Conservation (phyloP, 129 eudicot genomes). For the Chrysanthemum seticuspe region DNA sequence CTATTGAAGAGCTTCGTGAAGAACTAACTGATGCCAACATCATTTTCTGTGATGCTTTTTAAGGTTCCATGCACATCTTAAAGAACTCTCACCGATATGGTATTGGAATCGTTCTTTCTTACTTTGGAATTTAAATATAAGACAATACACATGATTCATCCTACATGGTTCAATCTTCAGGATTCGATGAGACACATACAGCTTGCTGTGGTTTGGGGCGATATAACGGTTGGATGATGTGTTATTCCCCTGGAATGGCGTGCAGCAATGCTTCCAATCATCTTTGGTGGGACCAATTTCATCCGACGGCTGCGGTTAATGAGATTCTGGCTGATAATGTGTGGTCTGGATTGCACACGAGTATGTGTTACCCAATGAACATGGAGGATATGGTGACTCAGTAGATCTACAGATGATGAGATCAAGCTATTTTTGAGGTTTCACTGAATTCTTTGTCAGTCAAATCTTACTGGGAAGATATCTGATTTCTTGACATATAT, state of each 20-base stretch:
- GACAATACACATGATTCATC: too few relatives aligned
- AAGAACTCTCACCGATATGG: conserved; percentile 61
- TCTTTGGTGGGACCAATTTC: conserved; percentile 98
- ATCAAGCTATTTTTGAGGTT: not conserved
- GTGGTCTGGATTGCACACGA: conserved; percentile 75
- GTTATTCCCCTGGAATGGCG: conserved; percentile 83
- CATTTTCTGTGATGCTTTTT: conserved; percentile 72
- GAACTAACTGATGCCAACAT: conserved; percentile 63
- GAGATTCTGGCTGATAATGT: conserved; percentile 75
- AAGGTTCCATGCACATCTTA: conserved; percentile 81
- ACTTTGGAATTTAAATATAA: not conserved
- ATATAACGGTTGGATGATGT: conserved; percentile 78
- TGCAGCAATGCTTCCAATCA: conserved; percentile 73
- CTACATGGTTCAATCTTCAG: conserved; percentile 23
- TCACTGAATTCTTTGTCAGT: too few relatives aligned
- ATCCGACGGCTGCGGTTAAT: conserved; percentile 84
- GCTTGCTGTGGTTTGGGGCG: conserved; percentile 90
- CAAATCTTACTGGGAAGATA: too few relatives aligned
- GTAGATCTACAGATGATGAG: conserved; percentile 25
- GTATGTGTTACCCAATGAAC: conserved; percentile 82
- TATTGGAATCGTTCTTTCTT: conserved; percentile 23
- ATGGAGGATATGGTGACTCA: conserved; percentile 65
- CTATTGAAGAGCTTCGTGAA: conserved; percentile 63
- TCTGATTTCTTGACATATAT: too few relatives aligned
- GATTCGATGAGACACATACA: conserved; percentile 59